Conservation (phyloP, 2,329 filamentous ascomycete species). For the Scedosporium aurantiacum region DNA sequence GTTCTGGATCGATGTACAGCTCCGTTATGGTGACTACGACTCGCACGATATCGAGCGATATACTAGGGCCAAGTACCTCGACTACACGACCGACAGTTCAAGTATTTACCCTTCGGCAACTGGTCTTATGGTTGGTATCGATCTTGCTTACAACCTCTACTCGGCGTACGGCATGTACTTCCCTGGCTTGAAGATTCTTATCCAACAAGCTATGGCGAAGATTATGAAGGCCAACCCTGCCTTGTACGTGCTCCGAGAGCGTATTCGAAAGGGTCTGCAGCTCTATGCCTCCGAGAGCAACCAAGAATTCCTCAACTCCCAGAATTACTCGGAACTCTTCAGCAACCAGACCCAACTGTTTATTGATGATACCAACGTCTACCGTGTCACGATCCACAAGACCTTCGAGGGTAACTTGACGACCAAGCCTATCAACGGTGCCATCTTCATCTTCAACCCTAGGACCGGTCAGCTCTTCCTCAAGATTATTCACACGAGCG, state of each 20-base stretch:
- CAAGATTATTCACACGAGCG: constrained; percentile 98
- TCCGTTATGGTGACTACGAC: constrained; percentile 96
- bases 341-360: constrained; percentile 98
- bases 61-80: constrained; percentile 92
- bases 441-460: constrained; percentile 99
- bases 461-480: constrained; percentile 93
- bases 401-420: constrained; percentile 98
- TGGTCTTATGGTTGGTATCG: constrained; percentile 94
- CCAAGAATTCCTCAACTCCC: constrained; percentile 97
- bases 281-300: constrained; percentile 97
- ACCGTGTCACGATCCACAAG: constrained; percentile 98
- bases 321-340: constrained; percentile 98
- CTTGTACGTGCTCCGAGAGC: constrained; percentile 88
- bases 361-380: constrained; percentile 98
- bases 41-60: constrained; percentile 98
- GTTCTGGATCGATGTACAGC: constrained; percentile 96
- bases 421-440: constrained; percentile 97
- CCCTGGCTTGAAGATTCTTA: constrained; percentile 85
- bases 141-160: constrained; percentile 96
- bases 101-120: constrained; percentile 97
- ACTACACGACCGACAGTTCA: constrained; percentile 98
- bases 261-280: constrained; percentile 96
- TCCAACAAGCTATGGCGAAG: constrained; percentile 99
- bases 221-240: constrained; percentile 99
- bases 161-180: constrained; percentile 98